Evolutionary conservation across 2,329 filamentous ascomycete species (phyloP).

Genomic region (Calonectria pseudoreteaudii): DNA sequence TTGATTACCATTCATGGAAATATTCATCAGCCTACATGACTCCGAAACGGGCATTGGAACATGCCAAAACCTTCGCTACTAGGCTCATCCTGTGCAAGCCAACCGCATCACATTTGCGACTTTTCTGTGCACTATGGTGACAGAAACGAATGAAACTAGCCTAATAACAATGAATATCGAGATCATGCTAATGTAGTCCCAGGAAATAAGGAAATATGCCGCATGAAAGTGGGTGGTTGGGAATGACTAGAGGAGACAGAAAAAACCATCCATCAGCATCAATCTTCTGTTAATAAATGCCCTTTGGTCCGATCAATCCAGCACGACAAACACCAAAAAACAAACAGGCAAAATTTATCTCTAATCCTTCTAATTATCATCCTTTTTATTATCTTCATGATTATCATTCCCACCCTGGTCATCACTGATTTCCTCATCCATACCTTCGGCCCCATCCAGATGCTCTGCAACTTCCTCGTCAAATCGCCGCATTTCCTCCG

Average conservation of each 20-base stretch:
- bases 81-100: not conserved
- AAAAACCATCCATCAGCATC: not conserved
- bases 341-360: not conserved
- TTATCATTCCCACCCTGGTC: not conserved
- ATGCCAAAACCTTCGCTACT: not conserved
- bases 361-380: not conserved
- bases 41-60: not conserved
- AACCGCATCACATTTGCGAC: not conserved
- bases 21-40: too few relatives aligned
- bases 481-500: not conserved
- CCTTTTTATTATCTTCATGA: not conserved
- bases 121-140: not conserved
- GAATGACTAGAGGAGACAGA: too few relatives aligned
- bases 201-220: too few relatives aligned
- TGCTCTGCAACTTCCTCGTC: not conserved
- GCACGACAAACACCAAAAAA: not conserved
- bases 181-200: too few relatives aligned
- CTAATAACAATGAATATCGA: not conserved
- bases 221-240: too few relatives aligned
- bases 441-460: not conserved
- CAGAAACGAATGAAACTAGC: not conserved
- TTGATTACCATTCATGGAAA: not conserved
- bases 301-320: not conserved
- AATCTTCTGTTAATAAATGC: not conserved
- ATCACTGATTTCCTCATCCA: not conserved